Evolutionary conservation across 495 filamentous ascomycete genomes (phyloP).

Genomic region (Rostrohypoxylon terebratum): DNA sequence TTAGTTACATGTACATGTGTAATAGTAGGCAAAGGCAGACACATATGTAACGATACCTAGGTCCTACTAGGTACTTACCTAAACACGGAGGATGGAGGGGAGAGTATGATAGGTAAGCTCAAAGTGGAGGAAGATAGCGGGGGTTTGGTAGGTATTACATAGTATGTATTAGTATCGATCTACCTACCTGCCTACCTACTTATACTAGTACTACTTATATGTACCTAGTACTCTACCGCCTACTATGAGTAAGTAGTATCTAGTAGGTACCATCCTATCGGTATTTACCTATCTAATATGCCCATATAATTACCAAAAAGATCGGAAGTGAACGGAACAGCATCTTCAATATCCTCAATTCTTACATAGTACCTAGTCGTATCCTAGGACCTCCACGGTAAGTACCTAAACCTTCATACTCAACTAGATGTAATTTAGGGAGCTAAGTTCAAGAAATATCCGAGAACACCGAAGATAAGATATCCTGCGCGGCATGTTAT

Average conservation of each 20-base stretch:
- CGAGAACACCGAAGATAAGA: background rate
- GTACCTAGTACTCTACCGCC: too few relatives aligned
- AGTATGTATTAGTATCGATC: too few relatives aligned
- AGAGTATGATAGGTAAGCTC: background rate
- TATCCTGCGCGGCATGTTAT: background rate
- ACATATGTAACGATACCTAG: too few relatives aligned
- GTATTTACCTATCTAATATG: too few relatives aligned
- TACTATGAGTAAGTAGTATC: too few relatives aligned
- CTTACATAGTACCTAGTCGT: too few relatives aligned
- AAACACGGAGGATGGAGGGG: background rate
- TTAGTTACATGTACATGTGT: too few relatives aligned
- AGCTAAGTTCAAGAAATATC: background rate
- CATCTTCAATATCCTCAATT: too few relatives aligned
- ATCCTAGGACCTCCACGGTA: background rate
- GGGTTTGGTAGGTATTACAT: too few relatives aligned
- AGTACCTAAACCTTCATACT: background rate
- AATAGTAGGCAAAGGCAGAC: too few relatives aligned
- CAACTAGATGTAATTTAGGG: background rate
- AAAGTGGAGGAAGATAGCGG: constrained; percentile 3
- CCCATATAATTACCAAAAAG: background rate
- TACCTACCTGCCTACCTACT: background rate
- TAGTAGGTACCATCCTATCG: too few relatives aligned
- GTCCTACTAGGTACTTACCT: too few relatives aligned
- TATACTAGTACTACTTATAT: background rate
- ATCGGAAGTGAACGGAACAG: constrained; percentile 1